phyloP scores from a whole-genome alignment of 2,329 filamentous ascomycete genomes.

The Leptographium galeiforme region DNA sequence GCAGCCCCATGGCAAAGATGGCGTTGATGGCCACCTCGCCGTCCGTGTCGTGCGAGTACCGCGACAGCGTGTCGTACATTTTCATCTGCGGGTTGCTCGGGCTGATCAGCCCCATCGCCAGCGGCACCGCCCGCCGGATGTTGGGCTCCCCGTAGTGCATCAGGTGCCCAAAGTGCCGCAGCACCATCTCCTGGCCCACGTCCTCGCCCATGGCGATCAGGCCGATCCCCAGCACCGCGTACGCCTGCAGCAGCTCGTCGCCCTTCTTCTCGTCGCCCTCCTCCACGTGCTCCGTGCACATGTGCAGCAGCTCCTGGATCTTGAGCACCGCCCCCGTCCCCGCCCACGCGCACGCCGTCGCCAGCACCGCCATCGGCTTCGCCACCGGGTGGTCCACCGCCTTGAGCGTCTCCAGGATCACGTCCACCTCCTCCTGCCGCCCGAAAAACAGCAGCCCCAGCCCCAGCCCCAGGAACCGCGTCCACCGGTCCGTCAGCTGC shows the following conservation, averaged over 20 bases:
- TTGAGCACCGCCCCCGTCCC: conserved; percentile 95
- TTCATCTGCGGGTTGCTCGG: conserved; percentile 99
- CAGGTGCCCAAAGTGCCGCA: conserved; percentile 91
- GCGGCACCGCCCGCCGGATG: conserved; percentile 87
- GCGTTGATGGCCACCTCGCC: conserved; percentile 96
- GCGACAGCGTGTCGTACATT: conserved; percentile 93
- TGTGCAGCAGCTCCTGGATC: conserved; percentile 90
- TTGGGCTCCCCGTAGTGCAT: conserved; percentile 99
- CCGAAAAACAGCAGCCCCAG: conserved; percentile 92
- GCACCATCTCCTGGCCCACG: conserved; percentile 95
- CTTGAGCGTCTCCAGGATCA: conserved; percentile 91
- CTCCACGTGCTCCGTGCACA: conserved; percentile 95
- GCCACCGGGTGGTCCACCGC: conserved; percentile 95
- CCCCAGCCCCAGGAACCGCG: conserved; percentile 87
- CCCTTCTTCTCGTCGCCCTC: conserved; percentile 90
- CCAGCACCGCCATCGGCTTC: conserved; percentile 85
- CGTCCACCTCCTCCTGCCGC: conserved; percentile 95
- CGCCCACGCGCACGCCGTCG: conserved; percentile 95
- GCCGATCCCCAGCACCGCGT: conserved; percentile 87
- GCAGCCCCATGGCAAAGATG: conserved; percentile 96
- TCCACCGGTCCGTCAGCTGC: conserved; percentile 96
- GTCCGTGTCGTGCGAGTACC: conserved; percentile 98
- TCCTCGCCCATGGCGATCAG: conserved; percentile 97
- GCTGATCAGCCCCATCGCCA: conserved; percentile 93
- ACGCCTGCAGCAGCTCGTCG: conserved; percentile 88